Evolutionary conservation across 306 rosid genomes (phyloP).

Genomic region (Citrullus colocynthis): DNA sequence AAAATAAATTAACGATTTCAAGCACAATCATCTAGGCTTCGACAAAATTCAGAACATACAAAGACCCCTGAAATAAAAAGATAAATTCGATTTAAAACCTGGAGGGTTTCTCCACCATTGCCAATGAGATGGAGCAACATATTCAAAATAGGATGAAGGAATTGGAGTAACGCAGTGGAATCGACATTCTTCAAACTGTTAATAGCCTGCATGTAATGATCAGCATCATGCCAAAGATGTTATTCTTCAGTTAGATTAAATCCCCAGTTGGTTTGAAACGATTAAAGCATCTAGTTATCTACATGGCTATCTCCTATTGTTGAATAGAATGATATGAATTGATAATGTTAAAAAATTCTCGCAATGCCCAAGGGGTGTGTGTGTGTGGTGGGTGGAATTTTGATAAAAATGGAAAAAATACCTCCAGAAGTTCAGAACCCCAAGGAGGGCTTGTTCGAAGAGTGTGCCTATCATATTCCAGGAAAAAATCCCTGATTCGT

Average conservation of each 20-base stretch:
- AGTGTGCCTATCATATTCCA: slow-evolving; percentile 94
- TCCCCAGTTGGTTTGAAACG: not conserved
- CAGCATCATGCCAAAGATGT: not conserved
- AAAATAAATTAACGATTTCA: not conserved
- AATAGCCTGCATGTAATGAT: slow-evolving; percentile 56
- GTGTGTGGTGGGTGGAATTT: not conserved
- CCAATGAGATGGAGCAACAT: slow-evolving; percentile 99
- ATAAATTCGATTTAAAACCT: slow-evolving; percentile 37
- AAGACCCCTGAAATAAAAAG: not conserved
- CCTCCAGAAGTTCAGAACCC: slow-evolving; percentile 99
- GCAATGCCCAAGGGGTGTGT: not conserved
- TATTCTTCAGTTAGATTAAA: not conserved
- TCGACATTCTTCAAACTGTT: slow-evolving; percentile 99
- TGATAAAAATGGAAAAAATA: slow-evolving; percentile 17
- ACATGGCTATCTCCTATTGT: not conserved
- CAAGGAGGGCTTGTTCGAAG: slow-evolving; percentile 99
- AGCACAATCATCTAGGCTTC: not conserved
- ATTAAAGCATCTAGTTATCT: not conserved
- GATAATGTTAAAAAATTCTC: not conserved
- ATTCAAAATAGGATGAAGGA: slow-evolving; percentile 91
- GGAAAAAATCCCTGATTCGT: slow-evolving; percentile 89
- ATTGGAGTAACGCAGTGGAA: slow-evolving; percentile 97
- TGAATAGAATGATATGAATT: not conserved
- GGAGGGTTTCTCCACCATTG: slow-evolving; percentile 99
- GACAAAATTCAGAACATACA: not conserved